These are phyloP conservation scores for Mycena metata DNA, from an alignment of 768 basidiomycete species.

Conservation along the genomic window DNA sequence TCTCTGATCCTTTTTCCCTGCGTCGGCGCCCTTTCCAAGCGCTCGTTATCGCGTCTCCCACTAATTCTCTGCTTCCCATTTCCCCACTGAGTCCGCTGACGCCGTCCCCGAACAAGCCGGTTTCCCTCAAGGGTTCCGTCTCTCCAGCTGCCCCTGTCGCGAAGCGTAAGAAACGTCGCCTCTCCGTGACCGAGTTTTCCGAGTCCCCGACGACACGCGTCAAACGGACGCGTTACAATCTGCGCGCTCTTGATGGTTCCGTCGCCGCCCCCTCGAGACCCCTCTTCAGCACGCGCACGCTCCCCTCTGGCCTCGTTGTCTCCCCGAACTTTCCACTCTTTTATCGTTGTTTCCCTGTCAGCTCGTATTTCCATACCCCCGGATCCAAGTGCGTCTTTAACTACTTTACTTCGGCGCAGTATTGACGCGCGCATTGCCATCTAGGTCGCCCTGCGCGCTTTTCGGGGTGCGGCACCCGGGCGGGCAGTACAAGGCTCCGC, in stretches of 20 bases:
- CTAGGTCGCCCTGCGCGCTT: conserved; percentile 53
- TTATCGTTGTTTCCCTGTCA: conserved; percentile 79
- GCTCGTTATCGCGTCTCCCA: not conserved
- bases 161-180: conserved; percentile 41
- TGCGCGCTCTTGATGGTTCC: not conserved
- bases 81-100: conserved; percentile 50
- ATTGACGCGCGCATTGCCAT: not conserved
- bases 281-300: conserved; percentile 57
- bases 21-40: not conserved
- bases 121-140: conserved; percentile 28
- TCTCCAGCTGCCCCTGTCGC: conserved; percentile 31
- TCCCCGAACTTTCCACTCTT: conserved; percentile 69
- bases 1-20: not conserved
- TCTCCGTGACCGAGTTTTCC: conserved; percentile 2
- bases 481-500: conserved; percentile 72
- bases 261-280: not conserved
- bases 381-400: conserved; percentile 9
- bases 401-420: not conserved
- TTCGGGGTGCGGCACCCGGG: conserved; percentile 56
- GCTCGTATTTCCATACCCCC: conserved; percentile 58
- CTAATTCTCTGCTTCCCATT: conserved; percentile 26
- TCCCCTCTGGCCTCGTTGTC: conserved; percentile 63
- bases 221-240: conserved; percentile 27
- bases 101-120: conserved; percentile 28
- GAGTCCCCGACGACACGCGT: conserved; percentile 24